Evolutionary conservation across 148 eudicot species (phyloP).

Genomic region (Silene latifolia): DNA sequence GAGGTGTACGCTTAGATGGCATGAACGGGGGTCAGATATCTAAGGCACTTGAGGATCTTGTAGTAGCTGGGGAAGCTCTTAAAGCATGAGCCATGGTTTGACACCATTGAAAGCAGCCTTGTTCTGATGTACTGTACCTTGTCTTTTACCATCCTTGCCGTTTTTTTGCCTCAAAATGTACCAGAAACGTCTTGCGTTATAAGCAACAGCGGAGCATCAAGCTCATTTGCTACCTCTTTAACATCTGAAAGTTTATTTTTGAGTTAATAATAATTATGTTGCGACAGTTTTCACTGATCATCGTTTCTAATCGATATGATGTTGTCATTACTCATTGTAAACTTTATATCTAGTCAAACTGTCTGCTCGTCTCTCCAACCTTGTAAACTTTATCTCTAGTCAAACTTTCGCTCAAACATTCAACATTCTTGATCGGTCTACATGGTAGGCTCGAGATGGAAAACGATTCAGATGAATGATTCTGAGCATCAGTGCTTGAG

Average conservation of each 20-base stretch:
- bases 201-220: constrained; percentile 9
- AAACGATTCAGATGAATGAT: too few relatives aligned
- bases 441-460: too few relatives aligned
- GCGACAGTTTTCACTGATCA: constrained; percentile 1
- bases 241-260: background rate
- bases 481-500: too few relatives aligned
- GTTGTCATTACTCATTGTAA: too few relatives aligned
- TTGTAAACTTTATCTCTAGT: too few relatives aligned
- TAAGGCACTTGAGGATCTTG: constrained; percentile 76
- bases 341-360: too few relatives aligned
- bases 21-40: constrained; percentile 71
- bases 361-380: too few relatives aligned
- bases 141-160: background rate
- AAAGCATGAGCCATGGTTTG: constrained; percentile 41
- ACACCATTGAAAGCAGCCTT: constrained; percentile 9
- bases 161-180: constrained; percentile 15
- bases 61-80: constrained; percentile 59
- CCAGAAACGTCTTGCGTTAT: constrained; percentile 11
- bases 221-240: background rate
- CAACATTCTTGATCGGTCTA: too few relatives aligned
- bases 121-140: background rate
- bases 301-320: background rate
- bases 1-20: constrained; percentile 79
- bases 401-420: too few relatives aligned
- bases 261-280: constrained; percentile 6